A percentile compares a stretch with the other conserved stretches of the same genome.
phyloP scores from a whole-genome alignment of 352 stramenopile genomes.

The Hyaloperonospora arabidopsidis region DNA sequence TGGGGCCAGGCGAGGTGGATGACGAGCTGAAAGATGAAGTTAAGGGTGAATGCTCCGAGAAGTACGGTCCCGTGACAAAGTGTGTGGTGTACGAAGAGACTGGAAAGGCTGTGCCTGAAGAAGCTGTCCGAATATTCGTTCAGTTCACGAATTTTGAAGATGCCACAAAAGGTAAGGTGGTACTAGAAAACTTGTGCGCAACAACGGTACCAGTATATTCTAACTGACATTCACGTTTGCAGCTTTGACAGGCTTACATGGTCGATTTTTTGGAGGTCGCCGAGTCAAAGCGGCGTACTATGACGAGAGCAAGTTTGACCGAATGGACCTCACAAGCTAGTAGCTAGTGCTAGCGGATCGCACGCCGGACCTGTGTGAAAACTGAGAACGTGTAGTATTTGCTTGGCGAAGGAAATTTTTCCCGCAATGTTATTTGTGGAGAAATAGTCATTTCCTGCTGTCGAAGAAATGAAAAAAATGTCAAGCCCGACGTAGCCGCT shows the following conservation, averaged over 20 bases:
- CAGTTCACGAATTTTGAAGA: slow-evolving; percentile 61
- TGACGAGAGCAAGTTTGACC: slow-evolving; percentile 71
- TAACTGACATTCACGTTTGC: slow-evolving; percentile 1
- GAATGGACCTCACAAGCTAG: slow-evolving; percentile 46
- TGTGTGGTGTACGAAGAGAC: slow-evolving; percentile 73
- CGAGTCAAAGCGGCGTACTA: slow-evolving; percentile 78
- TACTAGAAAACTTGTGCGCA: neutral
- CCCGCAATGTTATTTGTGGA: too few species aligned
- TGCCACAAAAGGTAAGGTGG: slow-evolving; percentile 66
- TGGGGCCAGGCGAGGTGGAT: slow-evolving; percentile 84
- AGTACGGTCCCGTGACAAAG: slow-evolving; percentile 71
- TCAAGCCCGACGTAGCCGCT: too few species aligned
- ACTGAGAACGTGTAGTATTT: slow-evolving; percentile 12
- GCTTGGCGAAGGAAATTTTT: slow-evolving; percentile 3
- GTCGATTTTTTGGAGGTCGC: slow-evolving; percentile 84
- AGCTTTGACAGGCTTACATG: slow-evolving; percentile 78
- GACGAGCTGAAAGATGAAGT: slow-evolving; percentile 83
- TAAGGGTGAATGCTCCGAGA: slow-evolving; percentile 76
- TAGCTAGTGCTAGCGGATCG: slow-evolving; percentile 3
- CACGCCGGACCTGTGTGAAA: neutral
- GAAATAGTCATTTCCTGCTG: neutral
- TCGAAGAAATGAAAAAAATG: neutral
- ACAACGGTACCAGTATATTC: neutral
- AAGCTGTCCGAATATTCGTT: slow-evolving; percentile 87
- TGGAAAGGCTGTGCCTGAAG: slow-evolving; percentile 38